Conservation (phyloP, 2,329 filamentous ascomycete genomes). For the Penicillium sp. region DNA sequence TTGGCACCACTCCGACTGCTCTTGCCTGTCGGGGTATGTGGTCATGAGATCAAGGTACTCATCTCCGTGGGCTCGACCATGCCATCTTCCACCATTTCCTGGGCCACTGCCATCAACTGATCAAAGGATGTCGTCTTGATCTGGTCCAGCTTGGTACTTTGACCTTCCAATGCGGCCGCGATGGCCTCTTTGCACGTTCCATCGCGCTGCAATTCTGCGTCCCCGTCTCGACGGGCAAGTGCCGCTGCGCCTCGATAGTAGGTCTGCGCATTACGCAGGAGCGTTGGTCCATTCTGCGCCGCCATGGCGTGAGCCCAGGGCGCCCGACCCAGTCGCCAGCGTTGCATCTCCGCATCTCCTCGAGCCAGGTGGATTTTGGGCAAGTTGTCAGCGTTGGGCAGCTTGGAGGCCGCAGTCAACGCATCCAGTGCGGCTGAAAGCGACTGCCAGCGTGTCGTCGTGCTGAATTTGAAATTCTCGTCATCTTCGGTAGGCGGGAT, state of each 20-base stretch:
- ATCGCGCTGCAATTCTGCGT: constrained; percentile 39
- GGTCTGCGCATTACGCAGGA: constrained; percentile 52
- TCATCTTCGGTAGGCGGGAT: constrained; percentile 23
- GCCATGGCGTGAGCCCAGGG: constrained; percentile 41
- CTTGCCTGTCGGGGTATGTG: background rate
- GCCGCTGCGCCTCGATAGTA: constrained; percentile 52
- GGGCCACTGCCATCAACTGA: constrained; percentile 39
- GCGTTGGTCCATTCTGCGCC: constrained; percentile 40
- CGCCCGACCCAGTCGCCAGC: constrained; percentile 46
- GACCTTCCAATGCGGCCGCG: constrained; percentile 41
- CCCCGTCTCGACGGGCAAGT: constrained; percentile 37
- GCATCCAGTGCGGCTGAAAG: constrained; percentile 47
- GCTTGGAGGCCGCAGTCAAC: constrained; percentile 47
- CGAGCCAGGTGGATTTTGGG: constrained; percentile 50
- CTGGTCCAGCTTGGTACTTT: constrained; percentile 36
- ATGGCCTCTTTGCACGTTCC: constrained; percentile 46
- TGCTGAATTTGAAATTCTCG: constrained; percentile 26
- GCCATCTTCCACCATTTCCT: constrained; percentile 50
- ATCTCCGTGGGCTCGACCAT: constrained; percentile 36
- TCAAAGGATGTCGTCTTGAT: constrained; percentile 32
- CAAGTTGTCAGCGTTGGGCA: constrained; percentile 46
- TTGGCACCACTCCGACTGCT: background rate
- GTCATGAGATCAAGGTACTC: constrained; percentile 29
- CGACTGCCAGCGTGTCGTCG: constrained; percentile 46
- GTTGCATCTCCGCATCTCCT: constrained; percentile 52